These are phyloP conservation scores for Puccinellia tenuiflora DNA, from an alignment of 176 grass and related monocot species.

Conservation along the genomic window DNA sequence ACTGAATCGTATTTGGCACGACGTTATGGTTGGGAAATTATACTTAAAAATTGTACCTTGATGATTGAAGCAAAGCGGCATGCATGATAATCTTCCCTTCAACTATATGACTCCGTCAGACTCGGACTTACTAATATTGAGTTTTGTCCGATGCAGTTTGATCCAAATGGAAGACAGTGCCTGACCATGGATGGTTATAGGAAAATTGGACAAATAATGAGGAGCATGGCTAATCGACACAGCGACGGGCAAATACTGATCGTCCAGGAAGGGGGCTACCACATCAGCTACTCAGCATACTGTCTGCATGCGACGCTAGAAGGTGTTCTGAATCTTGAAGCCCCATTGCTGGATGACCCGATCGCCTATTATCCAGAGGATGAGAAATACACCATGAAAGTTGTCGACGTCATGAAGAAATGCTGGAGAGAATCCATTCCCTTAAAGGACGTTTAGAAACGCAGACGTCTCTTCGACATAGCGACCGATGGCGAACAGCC, in stretches of 20 bases:
- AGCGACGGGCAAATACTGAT: conserved; percentile 54
- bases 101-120: background rate
- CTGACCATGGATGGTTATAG: conserved; percentile 77
- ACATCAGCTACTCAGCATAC: conserved; percentile 81
- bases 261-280: conserved; percentile 91
- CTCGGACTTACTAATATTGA: background rate
- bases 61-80: background rate
- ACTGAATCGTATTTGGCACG: background rate
- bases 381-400: conserved; percentile 42
- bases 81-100: background rate
- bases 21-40: background rate
- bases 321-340: conserved; percentile 57
- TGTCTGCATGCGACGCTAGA: conserved; percentile 83
- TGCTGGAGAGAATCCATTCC: conserved; percentile 73
- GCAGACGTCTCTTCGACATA: background rate
- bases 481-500: background rate
- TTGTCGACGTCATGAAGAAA: conserved; percentile 57
- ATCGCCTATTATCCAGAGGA: conserved; percentile 83
- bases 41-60: background rate
- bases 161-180: conserved; percentile 94
- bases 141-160: conserved; percentile 52
- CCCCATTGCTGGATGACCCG: conserved; percentile 60
- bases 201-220: conserved; percentile 55
- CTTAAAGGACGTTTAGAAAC: conserved; percentile 46
- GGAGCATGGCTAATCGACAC: conserved; percentile 39